Evolutionary conservation across 23 red algal species (phyloP).

Genomic region (Gracilaria caudata): DNA sequence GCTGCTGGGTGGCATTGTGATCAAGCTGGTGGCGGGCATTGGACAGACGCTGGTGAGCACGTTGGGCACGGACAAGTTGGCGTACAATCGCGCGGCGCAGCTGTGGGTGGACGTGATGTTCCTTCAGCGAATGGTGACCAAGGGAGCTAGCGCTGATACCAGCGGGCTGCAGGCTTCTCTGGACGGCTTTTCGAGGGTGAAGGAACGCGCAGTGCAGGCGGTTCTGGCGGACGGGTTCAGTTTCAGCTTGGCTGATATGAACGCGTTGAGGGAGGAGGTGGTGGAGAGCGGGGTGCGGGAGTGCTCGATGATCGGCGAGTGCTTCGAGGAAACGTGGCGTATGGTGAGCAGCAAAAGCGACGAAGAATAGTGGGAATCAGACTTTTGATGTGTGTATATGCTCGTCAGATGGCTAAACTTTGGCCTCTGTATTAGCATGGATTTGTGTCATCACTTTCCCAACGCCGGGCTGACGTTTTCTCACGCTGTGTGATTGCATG

Average conservation of each 20-base stretch:
- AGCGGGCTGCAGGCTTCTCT: slow-evolving; percentile 28
- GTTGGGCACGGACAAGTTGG: slow-evolving; percentile 41
- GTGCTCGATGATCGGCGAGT: slow-evolving; percentile 24
- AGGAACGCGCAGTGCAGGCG: slow-evolving; percentile 61
- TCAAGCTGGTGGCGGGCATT: slow-evolving; percentile 29
- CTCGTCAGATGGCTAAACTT: not conserved
- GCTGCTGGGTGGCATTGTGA: slow-evolving; percentile 9
- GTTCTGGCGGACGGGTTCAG: slow-evolving; percentile 61
- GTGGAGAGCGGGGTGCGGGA: slow-evolving; percentile 5
- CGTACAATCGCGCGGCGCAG: slow-evolving; percentile 58
- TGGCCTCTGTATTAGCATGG: slow-evolving; percentile 29
- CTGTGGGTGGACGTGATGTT: slow-evolving; percentile 59
- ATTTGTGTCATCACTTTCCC: slow-evolving; percentile 25
- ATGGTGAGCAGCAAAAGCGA: not conserved
- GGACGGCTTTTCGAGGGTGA: slow-evolving; percentile 38
- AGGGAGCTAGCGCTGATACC: slow-evolving; percentile 15
- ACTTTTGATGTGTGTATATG: not conserved
- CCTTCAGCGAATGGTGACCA: slow-evolving; percentile 32
- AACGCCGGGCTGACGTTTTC: not conserved
- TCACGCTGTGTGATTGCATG: not conserved
- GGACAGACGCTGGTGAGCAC: slow-evolving; percentile 24
- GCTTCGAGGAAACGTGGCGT: slow-evolving; percentile 50
- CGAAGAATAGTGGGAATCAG: slow-evolving; percentile 53
- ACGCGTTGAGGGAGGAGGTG: slow-evolving; percentile 26
- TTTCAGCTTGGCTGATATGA: slow-evolving; percentile 60